Evolutionary conservation across 2,329 filamentous ascomycete genomes (phyloP).

Genomic region (Fusarium sp.): DNA sequence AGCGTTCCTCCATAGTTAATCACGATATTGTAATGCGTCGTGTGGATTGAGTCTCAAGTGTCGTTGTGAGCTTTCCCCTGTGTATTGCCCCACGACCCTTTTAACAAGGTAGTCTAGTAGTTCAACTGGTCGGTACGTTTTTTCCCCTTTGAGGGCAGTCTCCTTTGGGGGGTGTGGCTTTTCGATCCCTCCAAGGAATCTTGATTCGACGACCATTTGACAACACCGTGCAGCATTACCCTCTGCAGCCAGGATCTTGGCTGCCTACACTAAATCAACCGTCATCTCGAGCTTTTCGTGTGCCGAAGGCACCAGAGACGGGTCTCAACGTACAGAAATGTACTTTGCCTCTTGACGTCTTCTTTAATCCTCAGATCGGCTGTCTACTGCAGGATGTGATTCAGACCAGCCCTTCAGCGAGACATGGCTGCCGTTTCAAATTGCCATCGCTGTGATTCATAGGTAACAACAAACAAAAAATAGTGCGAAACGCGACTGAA

Average conservation of each 20-base stretch:
- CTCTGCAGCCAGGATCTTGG: slow-evolving; percentile 21
- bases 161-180: slow-evolving; percentile 29
- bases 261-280: slow-evolving; percentile 8
- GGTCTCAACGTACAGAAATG: not conserved
- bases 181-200: slow-evolving; percentile 36
- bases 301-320: slow-evolving; percentile 1
- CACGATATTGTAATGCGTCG: not conserved
- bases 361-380: slow-evolving; percentile 15
- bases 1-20: not conserved
- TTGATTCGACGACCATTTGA: slow-evolving; percentile 43
- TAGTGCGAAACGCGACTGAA: not conserved
- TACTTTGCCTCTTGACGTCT: slow-evolving; percentile 12
- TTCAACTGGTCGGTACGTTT: not conserved
- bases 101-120: slow-evolving; percentile 6
- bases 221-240: slow-evolving; percentile 33
- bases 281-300: not conserved
- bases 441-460: slow-evolving; percentile 15
- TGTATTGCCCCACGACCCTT: slow-evolving; percentile 37
- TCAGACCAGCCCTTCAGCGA: slow-evolving; percentile 21
- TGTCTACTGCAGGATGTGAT: slow-evolving; percentile 26
- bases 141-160: slow-evolving; percentile 21
- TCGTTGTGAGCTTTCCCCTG: slow-evolving; percentile 20
- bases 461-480: not conserved
- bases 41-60: slow-evolving; percentile 17
- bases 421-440: slow-evolving; percentile 34